Evolutionary conservation across 2,329 filamentous ascomycete species (phyloP).

Genomic region (Mariannaea sp.): DNA sequence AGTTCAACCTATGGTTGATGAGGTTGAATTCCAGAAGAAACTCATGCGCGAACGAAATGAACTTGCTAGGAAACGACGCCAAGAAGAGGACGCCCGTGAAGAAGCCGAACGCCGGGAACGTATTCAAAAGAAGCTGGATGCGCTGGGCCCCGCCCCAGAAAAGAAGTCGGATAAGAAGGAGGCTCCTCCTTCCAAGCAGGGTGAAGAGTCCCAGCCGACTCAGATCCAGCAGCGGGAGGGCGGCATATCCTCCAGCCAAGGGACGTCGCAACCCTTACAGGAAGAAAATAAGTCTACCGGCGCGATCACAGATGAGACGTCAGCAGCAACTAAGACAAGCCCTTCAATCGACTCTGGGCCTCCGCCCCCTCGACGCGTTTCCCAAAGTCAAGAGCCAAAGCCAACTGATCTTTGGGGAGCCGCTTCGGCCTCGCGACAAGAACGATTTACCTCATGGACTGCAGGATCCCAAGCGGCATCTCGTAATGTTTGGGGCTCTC

Average conservation of each 20-base stretch:
- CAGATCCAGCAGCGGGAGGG: slow-evolving; percentile 44
- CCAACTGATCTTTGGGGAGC: slow-evolving; percentile 46
- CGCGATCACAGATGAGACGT: slow-evolving; percentile 16
- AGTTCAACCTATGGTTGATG: slow-evolving; percentile 51
- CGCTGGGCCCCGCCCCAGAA: slow-evolving; percentile 68
- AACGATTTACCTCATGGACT: slow-evolving; percentile 58
- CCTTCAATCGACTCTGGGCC: slow-evolving; percentile 24
- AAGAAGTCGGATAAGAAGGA: slow-evolving; percentile 62
- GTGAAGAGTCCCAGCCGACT: slow-evolving; percentile 42
- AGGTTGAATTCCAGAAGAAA: slow-evolving; percentile 68
- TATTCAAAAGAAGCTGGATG: slow-evolving; percentile 73
- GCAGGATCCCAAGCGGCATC: slow-evolving; percentile 49
- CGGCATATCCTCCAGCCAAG: slow-evolving; percentile 10
- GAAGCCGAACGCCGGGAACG: slow-evolving; percentile 74
- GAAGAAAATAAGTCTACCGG: slow-evolving; percentile 20
- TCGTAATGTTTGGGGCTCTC: slow-evolving; percentile 75
- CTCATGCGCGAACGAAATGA: slow-evolving; percentile 76
- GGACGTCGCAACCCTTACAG: slow-evolving; percentile 25
- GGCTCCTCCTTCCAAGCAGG: slow-evolving; percentile 45
- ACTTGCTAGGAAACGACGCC: slow-evolving; percentile 67
- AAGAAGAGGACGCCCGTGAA: slow-evolving; percentile 72
- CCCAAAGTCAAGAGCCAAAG: slow-evolving; percentile 42
- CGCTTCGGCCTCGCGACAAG: slow-evolving; percentile 46
- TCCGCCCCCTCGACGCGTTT: slow-evolving; percentile 36
- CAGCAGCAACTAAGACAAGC: slow-evolving; percentile 17